Percentiles rank a stretch among this genome's conserved stretches.
phyloP scores from a whole-genome alignment of 169 alveolate genomes.

The Cryptosporidium xiaoi region DNA sequence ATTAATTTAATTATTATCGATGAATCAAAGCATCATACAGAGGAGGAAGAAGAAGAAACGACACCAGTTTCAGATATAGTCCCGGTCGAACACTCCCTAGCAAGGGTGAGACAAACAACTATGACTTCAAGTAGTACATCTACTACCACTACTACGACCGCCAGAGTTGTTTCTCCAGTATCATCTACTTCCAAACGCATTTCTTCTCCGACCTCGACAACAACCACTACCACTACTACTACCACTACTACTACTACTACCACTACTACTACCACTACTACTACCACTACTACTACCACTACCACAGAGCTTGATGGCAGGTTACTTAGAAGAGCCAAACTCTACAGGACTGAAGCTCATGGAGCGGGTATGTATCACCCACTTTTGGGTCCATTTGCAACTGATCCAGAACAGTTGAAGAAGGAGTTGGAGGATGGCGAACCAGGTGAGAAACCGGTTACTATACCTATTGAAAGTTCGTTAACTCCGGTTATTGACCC shows the following conservation, averaged over 20 bases:
- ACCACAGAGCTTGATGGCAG: neutral
- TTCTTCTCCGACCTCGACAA: conserved; percentile 11
- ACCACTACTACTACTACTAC: neutral
- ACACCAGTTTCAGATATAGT: neutral
- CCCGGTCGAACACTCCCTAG: neutral
- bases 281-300: neutral
- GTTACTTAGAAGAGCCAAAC: neutral
- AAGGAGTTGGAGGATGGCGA: neutral
- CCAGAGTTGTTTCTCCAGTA: conserved; percentile 19
- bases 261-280: conserved; percentile 1
- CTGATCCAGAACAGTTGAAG: neutral
- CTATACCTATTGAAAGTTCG: neutral
- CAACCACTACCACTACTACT: conserved; percentile 18
- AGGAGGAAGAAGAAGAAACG: neutral
- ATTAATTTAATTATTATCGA: neutral
- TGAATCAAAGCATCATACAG: neutral
- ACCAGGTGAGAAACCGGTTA: neutral
- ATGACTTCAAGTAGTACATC: conserved; percentile 16
- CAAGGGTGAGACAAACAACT: neutral
- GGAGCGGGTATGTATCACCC: too few species aligned
- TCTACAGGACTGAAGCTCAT: too few species aligned
- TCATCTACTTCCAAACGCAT: neutral
- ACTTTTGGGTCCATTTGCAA: conserved; percentile 26
- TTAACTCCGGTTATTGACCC: neutral
- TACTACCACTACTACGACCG: conserved; percentile 60